Evolutionary conservation across 106 monocot genomes (phyloP).

Genomic region (Phalaenopsis aphrodite): DNA sequence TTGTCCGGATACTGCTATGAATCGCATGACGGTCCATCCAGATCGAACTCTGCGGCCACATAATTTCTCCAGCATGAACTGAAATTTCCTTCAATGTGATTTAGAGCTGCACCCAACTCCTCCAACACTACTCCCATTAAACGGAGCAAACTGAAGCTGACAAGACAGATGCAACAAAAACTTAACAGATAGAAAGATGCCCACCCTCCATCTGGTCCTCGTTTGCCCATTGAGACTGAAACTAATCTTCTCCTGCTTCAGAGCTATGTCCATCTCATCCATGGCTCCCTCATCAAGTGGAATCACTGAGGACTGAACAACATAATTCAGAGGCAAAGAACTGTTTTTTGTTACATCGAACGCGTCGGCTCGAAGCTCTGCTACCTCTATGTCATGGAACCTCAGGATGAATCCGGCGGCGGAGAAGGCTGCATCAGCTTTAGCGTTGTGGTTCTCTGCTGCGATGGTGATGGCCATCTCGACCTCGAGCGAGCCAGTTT

Average conservation of each 20-base stretch:
- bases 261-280: constrained; percentile 45
- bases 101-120: constrained; percentile 49
- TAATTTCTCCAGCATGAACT: no score
- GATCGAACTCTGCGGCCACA: no score
- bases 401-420: constrained; percentile 19
- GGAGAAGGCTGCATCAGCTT: constrained; percentile 42
- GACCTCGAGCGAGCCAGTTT: constrained; percentile 35
- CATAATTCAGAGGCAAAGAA: constrained; percentile 39
- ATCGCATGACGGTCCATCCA: no score
- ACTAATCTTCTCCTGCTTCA: constrained; percentile 30
- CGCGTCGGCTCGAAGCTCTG: constrained; percentile 35
- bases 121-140: constrained; percentile 37
- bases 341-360: constrained; percentile 51
- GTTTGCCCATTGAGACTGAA: constrained; percentile 54
- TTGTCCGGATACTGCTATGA: no score
- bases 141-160: constrained; percentile 34
- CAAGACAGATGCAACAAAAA: constrained; percentile 51
- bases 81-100: constrained; percentile 10
- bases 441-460: constrained; percentile 58
- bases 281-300: constrained; percentile 39
- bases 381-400: constrained; percentile 36
- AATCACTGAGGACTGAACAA: constrained; percentile 28
- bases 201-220: constrained; percentile 61
- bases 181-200: constrained; percentile 25
- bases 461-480: constrained; percentile 25